Evolutionary conservation across 2,329 filamentous ascomycete species (phyloP).

Genomic region (Apiospora marii): DNA sequence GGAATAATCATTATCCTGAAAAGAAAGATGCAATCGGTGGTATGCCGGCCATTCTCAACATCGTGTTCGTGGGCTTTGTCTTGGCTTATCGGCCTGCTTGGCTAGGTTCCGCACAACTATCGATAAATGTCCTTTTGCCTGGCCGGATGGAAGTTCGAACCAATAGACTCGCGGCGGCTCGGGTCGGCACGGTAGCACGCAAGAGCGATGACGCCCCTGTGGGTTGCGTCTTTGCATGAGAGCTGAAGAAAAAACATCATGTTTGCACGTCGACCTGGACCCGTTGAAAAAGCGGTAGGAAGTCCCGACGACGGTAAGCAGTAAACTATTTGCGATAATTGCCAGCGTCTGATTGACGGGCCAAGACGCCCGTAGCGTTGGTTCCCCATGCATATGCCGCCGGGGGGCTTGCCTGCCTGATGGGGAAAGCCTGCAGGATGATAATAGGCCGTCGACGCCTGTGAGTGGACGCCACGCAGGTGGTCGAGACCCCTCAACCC

Average conservation of each 20-base stretch:
- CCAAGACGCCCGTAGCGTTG: background rate
- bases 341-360: background rate
- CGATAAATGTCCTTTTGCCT: background rate
- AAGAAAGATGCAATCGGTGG: background rate
- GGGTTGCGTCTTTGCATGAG: background rate
- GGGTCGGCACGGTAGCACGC: background rate
- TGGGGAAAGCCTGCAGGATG: conserved; percentile 2
- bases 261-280: background rate
- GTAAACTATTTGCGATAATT: background rate
- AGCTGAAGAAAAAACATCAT: conserved; percentile 1
- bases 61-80: background rate
- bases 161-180: background rate
- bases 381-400: background rate
- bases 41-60: background rate
- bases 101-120: background rate
- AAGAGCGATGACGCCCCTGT: background rate
- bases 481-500: background rate
- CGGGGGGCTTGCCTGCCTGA: background rate
- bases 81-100: background rate
- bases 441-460: background rate
- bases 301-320: background rate
- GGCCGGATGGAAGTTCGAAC: background rate
- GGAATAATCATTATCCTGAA: background rate
- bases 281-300: background rate
- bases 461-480: background rate